Conservation (phyloP, 2,329 filamentous ascomycete species). For the Calycina herbarum region DNA sequence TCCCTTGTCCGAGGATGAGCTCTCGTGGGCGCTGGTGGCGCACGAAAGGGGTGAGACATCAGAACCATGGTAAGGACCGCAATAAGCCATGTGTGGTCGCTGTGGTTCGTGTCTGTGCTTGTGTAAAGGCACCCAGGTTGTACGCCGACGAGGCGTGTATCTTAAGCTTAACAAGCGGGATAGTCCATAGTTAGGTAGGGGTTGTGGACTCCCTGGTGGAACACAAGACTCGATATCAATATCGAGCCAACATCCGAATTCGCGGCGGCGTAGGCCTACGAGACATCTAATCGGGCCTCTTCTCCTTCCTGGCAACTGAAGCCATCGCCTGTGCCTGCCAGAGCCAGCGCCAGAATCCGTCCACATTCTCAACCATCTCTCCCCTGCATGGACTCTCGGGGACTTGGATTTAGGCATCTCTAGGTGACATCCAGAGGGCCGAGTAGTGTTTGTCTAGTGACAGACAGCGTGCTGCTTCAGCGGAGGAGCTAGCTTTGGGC, state of each 20-base stretch:
- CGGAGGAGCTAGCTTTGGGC: background rate
- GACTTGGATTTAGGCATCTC: background rate
- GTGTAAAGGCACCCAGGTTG: slow-evolving; percentile 1
- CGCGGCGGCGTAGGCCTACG: background rate
- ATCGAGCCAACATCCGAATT: background rate
- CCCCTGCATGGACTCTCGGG: background rate
- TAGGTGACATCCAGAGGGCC: background rate
- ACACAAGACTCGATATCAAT: slow-evolving; percentile 6
- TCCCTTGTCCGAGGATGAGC: slow-evolving; percentile 6
- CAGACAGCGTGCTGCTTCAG: background rate
- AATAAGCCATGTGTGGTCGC: slow-evolving; percentile 1
- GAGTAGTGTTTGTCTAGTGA: background rate
- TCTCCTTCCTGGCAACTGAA: background rate
- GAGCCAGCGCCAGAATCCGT: background rate
- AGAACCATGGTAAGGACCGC: slow-evolving; percentile 8
- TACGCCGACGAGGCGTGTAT: slow-evolving; percentile 5
- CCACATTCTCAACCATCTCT: background rate
- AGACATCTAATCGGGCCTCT: slow-evolving; percentile 4
- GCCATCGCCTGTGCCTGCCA: background rate
- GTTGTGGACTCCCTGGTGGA: background rate
- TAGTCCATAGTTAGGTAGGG: slow-evolving; percentile 1
- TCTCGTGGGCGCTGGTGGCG: slow-evolving; percentile 4
- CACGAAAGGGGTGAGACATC: slow-evolving; percentile 4
- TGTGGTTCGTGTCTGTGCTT: slow-evolving; percentile 13
- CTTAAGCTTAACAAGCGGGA: slow-evolving; percentile 7